A percentile compares a stretch with the other conserved stretches of the same genome.
Evolutionary conservation across 495 filamentous ascomycete genomes (phyloP).

Genomic region (Lophiostoma macrostomum): DNA sequence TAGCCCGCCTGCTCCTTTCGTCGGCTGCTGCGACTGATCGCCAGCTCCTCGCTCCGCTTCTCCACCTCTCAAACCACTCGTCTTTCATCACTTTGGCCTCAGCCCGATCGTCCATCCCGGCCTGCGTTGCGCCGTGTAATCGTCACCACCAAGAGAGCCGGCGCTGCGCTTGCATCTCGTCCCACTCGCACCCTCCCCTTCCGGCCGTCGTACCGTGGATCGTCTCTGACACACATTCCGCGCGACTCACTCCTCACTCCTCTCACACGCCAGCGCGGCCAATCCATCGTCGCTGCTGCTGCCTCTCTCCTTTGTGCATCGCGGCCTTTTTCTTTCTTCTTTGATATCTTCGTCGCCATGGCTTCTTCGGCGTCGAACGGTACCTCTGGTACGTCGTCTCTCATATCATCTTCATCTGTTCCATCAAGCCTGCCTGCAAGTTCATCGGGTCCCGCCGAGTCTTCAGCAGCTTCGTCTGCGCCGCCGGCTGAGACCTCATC

Average conservation of each 20-base stretch:
- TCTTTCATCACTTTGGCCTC: neutral
- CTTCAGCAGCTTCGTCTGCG: too few species aligned
- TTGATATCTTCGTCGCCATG: slow-evolving; percentile 2
- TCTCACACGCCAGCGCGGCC: neutral
- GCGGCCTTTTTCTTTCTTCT: neutral
- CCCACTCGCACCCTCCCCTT: too few species aligned
- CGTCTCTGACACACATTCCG: too few species aligned
- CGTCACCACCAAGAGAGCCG: too few species aligned
- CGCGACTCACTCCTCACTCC: neutral
- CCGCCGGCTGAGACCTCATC: too few species aligned
- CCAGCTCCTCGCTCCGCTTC: neutral
- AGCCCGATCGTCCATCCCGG: neutral
- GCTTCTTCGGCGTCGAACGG: slow-evolving; percentile 2
- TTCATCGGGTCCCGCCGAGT: too few species aligned
- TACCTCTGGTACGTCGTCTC: slow-evolving; percentile 18
- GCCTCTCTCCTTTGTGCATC: neutral
- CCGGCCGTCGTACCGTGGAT: too few species aligned
- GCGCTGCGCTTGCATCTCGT: neutral
- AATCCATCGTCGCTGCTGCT: neutral
- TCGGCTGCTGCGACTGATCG: neutral
- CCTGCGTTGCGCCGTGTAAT: too few species aligned
- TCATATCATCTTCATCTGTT: too few species aligned
- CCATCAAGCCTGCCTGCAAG: too few species aligned
- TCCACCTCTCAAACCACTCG: neutral
- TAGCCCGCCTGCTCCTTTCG: neutral